A percentile compares a stretch with the other conserved stretches of the same genome.
Evolutionary conservation across 441 rosid species (phyloP).

Genomic region (Arabidopsis hybrid): DNA sequence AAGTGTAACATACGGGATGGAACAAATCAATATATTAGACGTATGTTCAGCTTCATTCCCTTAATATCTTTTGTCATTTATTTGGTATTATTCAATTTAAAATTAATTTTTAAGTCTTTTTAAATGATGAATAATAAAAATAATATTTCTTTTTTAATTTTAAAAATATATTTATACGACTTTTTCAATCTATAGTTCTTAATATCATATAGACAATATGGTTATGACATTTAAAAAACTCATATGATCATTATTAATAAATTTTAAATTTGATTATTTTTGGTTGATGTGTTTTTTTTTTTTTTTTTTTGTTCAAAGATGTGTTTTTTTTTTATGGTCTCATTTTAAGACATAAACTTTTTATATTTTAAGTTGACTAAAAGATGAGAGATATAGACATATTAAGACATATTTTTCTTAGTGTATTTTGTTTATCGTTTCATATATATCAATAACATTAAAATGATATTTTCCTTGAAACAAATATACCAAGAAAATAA

Average conservation of each 20-base stretch:
- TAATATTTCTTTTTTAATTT: not conserved
- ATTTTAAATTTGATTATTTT: not conserved
- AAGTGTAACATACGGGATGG: conserved; percentile 31
- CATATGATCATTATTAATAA: not conserved
- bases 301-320: not conserved
- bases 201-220: not conserved
- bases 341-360: not conserved
- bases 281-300: not conserved
- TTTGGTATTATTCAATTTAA: not conserved
- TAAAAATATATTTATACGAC: not conserved
- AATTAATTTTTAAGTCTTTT: not conserved
- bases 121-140: not conserved
- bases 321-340: not conserved
- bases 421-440: no score
- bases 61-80: not conserved
- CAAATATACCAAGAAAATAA: no score
- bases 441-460: no score
- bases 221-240: not conserved
- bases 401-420: no score
- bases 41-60: conserved; percentile 30
- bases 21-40: conserved; percentile 13
- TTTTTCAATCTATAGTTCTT: not conserved
- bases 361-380: not conserved
- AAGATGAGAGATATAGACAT: not conserved
- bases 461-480: no score